phyloP scores from a whole-genome alignment of 2,329 filamentous ascomycete species.

The Magnaporthales sp. region DNA sequence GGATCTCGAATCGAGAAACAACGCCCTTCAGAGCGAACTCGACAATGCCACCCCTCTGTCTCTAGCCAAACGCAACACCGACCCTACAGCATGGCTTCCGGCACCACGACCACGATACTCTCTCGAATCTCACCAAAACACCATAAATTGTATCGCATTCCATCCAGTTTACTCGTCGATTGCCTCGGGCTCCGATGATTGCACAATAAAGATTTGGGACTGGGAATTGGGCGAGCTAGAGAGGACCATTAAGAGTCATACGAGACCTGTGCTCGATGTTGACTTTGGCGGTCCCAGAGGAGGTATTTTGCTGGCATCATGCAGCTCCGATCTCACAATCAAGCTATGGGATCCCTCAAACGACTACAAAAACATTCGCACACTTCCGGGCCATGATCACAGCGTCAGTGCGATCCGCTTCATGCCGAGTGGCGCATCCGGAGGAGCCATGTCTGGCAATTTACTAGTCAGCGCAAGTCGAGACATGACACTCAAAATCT shows the following conservation, averaged over 20 bases:
- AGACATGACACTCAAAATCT: constrained; percentile 78
- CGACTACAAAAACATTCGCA: constrained; percentile 92
- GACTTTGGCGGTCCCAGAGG: constrained; percentile 84
- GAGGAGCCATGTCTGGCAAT: constrained; percentile 71
- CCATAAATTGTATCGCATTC: constrained; percentile 83
- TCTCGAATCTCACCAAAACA: constrained; percentile 71
- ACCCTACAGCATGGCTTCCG: constrained; percentile 83
- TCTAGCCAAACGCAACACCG: constrained; percentile 70
- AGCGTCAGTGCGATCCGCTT: constrained; percentile 85
- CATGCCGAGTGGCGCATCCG: constrained; percentile 73
- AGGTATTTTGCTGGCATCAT: constrained; percentile 69
- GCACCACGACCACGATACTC: constrained; percentile 55
- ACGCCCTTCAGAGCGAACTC: constrained; percentile 69
- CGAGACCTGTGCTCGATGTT: constrained; percentile 77
- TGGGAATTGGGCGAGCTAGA: constrained; percentile 91
- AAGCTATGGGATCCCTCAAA: constrained; percentile 91
- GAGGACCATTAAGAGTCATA: constrained; percentile 85
- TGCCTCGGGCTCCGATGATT: constrained; percentile 85
- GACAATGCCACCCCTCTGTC: constrained; percentile 73
- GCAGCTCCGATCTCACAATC: constrained; percentile 83
- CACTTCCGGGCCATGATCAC: constrained; percentile 84
- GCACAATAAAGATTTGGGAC: constrained; percentile 94
- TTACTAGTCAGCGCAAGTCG: constrained; percentile 78
- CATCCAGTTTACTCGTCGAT: constrained; percentile 87
- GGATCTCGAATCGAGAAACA: constrained; percentile 75